phyloP scores from a whole-genome alignment of 2,329 filamentous ascomycete genomes.

The Colletotrichum caudatum region DNA sequence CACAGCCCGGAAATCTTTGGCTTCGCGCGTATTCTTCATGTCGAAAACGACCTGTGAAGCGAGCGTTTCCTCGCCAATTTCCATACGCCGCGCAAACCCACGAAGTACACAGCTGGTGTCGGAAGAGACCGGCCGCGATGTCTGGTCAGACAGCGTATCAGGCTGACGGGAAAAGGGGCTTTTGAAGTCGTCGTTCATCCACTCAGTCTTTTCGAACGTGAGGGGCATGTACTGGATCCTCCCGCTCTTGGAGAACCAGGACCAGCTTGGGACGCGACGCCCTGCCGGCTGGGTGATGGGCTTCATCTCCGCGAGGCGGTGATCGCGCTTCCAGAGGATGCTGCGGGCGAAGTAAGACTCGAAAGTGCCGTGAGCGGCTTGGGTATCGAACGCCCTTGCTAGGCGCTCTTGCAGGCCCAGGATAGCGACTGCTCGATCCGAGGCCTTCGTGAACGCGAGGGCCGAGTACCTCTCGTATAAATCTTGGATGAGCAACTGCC shows the following conservation, averaged over 20 bases:
- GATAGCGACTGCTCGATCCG: slow-evolving; percentile 29
- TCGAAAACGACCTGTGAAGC: slow-evolving; percentile 2
- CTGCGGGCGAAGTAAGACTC: slow-evolving; percentile 9
- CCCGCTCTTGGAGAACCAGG: slow-evolving; percentile 29
- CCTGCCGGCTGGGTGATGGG: background rate
- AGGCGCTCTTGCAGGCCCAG: slow-evolving; percentile 25
- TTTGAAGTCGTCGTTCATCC: slow-evolving; percentile 13
- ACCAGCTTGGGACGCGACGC: slow-evolving; percentile 22
- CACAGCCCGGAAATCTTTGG: slow-evolving; percentile 1
- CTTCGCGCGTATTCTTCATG: background rate
- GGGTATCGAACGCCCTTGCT: slow-evolving; percentile 15
- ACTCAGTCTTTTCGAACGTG: slow-evolving; percentile 7
- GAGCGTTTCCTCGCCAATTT: background rate
- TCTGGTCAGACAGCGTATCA: background rate
- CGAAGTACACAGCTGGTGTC: background rate
- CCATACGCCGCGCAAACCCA: slow-evolving; percentile 11
- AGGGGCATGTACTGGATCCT: slow-evolving; percentile 27
- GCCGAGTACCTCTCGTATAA: slow-evolving; percentile 28
- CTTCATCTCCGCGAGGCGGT: slow-evolving; percentile 11
- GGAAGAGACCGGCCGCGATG: background rate
- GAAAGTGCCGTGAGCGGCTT: slow-evolving; percentile 21
- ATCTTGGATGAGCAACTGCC: slow-evolving; percentile 25
- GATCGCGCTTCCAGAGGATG: slow-evolving; percentile 25
- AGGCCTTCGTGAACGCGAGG: slow-evolving; percentile 25
- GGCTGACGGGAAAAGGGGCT: slow-evolving; percentile 8